A percentile compares a stretch with the other conserved stretches of the same genome.
Evolutionary conservation across 352 stramenopile genomes (phyloP).

Genomic region (Globisporangium parvum): DNA sequence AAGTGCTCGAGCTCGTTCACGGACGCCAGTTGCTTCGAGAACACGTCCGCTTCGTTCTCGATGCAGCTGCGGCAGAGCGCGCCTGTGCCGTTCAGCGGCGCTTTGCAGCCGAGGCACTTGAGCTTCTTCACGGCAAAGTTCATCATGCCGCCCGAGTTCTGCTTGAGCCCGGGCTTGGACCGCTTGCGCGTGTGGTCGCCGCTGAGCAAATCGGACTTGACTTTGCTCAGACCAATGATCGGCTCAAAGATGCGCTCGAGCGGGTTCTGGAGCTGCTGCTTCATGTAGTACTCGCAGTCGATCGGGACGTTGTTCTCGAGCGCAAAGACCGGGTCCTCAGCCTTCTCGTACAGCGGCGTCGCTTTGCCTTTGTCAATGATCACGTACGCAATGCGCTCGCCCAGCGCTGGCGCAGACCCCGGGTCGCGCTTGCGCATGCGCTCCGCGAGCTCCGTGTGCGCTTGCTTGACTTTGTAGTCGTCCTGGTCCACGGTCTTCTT

Average conservation of each 20-base stretch:
- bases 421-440: slow-evolving; percentile 98
- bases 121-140: slow-evolving; percentile 98
- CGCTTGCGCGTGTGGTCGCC: slow-evolving; percentile 98
- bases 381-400: slow-evolving; percentile 99
- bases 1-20: slow-evolving; percentile 93
- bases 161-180: slow-evolving; percentile 93
- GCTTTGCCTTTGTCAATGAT: slow-evolving; percentile 98
- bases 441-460: slow-evolving; percentile 97
- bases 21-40: slow-evolving; percentile 90
- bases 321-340: slow-evolving; percentile 98
- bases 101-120: slow-evolving; percentile 97
- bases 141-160: slow-evolving; percentile 97
- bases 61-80: slow-evolving; percentile 94
- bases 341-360: slow-evolving; percentile 95
- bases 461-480: slow-evolving; percentile 98
- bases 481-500: slow-evolving; percentile 98
- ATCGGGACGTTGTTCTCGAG: slow-evolving; percentile 99
- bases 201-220: slow-evolving; percentile 89
- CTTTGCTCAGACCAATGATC: slow-evolving; percentile 94
- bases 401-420: slow-evolving; percentile 95
- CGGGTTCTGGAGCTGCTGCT: slow-evolving; percentile 98
- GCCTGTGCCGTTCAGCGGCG: slow-evolving; percentile 82
- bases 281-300: slow-evolving; percentile 99
- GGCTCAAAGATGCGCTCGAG: slow-evolving; percentile 98
- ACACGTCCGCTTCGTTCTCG: slow-evolving; percentile 92